Base-by-base conservation (phyloP, 495 filamentous ascomycete genomes). In the Aspergillus baeticus region DNA sequence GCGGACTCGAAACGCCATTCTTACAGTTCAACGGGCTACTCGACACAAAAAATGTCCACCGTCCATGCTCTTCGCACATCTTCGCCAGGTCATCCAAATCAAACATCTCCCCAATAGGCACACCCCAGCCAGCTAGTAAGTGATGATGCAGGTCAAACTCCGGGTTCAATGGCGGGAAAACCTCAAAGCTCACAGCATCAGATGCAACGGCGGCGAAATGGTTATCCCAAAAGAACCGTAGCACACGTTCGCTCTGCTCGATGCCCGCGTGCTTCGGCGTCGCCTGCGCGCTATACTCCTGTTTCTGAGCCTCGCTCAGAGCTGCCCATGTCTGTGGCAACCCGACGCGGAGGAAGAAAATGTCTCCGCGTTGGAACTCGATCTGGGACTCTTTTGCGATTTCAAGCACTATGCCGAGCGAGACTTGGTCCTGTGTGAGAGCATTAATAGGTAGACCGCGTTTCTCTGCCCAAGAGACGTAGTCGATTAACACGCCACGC, bases 291-390 rank as follows among this genome's bases (percentile, higher is more conserved):
- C 78, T 63, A 65, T 76, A 67, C 4, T 48, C 56, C 54, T 59
- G 13, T 51, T 64, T 76, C 70, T 73, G 61, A 31, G 59, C 76
- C 53, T 57, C 75, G 29, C 55, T 64, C 77, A 64, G 72, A 20
- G 42, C 68, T 51, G 63, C 74, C 83, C 67, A 82, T 63, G 50
- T 71, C 45, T 44, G 65, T 13, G 63, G 75, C 58, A 88, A 82
- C 0, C 89, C 88, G 6, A 83, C 83, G n/a, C 89, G 81, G n/a
- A 92, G 67, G 64, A 92, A 83, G 51, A 92, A 76, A 46, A 92
- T 82, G 63, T 92, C 89, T 5, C 83, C 84, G 22, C 65, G 63
- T 41, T 76, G 68, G 51, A 86, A 78, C 41, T 77, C 69, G 63
- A 90, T 79, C 42, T 86, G 81, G 31, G 81, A 83, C 22, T 85